Conservation (phyloP, 2,329 filamentous ascomycete genomes). For the Pestalotiopsis sp. region DNA sequence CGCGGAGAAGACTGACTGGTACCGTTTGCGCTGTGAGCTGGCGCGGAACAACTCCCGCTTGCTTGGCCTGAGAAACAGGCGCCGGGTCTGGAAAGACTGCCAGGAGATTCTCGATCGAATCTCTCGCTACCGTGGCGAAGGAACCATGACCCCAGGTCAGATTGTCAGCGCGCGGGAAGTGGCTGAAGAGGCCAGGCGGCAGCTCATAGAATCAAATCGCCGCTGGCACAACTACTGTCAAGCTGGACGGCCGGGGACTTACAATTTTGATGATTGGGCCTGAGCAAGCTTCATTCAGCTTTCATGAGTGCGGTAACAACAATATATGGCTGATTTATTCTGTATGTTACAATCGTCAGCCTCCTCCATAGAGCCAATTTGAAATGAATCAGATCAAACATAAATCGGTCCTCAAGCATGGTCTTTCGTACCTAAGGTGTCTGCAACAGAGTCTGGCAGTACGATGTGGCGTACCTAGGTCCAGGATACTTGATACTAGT, state of each 20-base stretch:
- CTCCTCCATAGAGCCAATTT: no score
- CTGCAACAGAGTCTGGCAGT: no score
- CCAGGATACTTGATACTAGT: no score
- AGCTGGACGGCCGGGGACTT: not conserved
- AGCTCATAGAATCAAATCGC: not conserved
- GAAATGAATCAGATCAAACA: no score
- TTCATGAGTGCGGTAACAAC: no score
- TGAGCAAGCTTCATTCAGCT: not conserved
- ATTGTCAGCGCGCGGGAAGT: not conserved
- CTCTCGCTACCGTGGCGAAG: not conserved
- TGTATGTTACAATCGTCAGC: no score
- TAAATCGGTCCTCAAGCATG: no score
- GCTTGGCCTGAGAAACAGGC: slow-evolving; percentile 6
- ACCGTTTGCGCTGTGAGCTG: not conserved
- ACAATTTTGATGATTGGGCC: not conserved
- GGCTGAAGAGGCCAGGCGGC: not conserved
- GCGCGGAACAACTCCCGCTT: not conserved
- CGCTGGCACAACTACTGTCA: not conserved
- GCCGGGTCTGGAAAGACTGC: slow-evolving; percentile 1
- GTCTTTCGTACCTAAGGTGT: no score
- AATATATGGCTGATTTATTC: no score
- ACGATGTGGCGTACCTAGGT: no score
- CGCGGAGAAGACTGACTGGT: not conserved
- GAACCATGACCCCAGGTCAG: not conserved
- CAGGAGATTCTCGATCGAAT: slow-evolving; percentile 7